Conservation (phyloP, 2,329 filamentous ascomycete genomes). For the Fusarium camptoceras region DNA sequence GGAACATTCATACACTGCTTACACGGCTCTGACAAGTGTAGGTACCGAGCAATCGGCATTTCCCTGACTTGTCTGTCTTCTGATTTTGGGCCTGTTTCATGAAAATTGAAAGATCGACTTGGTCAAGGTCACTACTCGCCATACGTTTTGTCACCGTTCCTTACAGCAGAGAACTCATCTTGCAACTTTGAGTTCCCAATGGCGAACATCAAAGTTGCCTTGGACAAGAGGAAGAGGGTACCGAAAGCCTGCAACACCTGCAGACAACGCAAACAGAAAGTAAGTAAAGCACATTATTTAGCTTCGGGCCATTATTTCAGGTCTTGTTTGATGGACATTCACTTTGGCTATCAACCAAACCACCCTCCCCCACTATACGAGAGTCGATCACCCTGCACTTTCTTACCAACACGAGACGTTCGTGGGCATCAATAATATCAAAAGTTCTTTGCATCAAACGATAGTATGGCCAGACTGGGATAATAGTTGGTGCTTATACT, state of each 20-base stretch:
- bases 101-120: neutral
- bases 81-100: neutral
- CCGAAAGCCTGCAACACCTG: slow-evolving; percentile 73
- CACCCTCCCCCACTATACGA: neutral
- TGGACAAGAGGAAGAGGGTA: slow-evolving; percentile 71
- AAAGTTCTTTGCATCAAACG: neutral
- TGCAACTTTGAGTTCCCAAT: slow-evolving; percentile 47
- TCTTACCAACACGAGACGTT: neutral
- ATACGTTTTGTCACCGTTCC: neutral
- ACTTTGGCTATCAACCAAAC: neutral
- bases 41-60: neutral
- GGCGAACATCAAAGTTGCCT: slow-evolving; percentile 67
- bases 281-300: slow-evolving; percentile 50
- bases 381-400: neutral
- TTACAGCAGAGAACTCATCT: neutral
- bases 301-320: neutral
- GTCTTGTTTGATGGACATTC: neutral
- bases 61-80: neutral
- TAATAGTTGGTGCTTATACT: neutral
- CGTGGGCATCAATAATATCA: neutral
- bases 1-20: neutral
- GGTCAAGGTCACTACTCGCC: neutral
- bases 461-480: neutral
- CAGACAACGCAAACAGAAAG: slow-evolving; percentile 76
- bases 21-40: neutral